Conservation (phyloP, 2,329 filamentous ascomycete genomes). For the Aspergillus felis region DNA sequence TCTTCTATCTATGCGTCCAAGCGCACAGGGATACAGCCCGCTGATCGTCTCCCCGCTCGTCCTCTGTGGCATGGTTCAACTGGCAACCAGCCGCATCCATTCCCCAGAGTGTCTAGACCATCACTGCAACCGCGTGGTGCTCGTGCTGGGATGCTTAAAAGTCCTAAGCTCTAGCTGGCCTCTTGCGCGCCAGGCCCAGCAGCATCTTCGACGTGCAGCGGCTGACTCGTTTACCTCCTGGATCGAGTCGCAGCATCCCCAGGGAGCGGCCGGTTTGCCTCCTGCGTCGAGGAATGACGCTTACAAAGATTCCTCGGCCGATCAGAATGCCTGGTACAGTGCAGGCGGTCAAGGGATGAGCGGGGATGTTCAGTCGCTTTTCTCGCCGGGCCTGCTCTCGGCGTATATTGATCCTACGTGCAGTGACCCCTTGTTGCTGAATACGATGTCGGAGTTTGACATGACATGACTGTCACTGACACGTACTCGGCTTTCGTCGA, state of each 20-base stretch:
- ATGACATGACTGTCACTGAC: not conserved
- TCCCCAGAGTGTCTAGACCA: conserved; percentile 36
- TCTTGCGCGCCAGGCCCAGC: conserved; percentile 26
- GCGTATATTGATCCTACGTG: conserved; percentile 30
- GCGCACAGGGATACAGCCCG: conserved; percentile 28
- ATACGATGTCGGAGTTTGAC: not conserved
- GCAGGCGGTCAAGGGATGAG: not conserved
- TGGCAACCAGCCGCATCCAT: conserved; percentile 31
- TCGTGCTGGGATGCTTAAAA: conserved; percentile 34
- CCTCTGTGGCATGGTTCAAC: conserved; percentile 33
- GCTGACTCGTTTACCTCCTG: conserved; percentile 18
- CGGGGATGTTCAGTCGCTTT: conserved; percentile 22
- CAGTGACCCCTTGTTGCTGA: not conserved
- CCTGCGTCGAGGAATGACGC: not conserved
- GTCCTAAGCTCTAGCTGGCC: conserved; percentile 27
- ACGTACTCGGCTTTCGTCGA: not conserved
- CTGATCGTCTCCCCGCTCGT: conserved; percentile 27
- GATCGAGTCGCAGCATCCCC: conserved; percentile 7
- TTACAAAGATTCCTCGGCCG: not conserved
- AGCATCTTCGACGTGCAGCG: conserved; percentile 23
- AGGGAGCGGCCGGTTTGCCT: not conserved
- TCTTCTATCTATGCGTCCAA: conserved; percentile 30
- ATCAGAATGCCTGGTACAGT: not conserved
- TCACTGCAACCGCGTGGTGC: conserved; percentile 34
- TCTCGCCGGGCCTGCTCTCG: conserved; percentile 23